phyloP scores from a whole-genome alignment of 768 basidiomycete species.

The Suillus sp. region DNA sequence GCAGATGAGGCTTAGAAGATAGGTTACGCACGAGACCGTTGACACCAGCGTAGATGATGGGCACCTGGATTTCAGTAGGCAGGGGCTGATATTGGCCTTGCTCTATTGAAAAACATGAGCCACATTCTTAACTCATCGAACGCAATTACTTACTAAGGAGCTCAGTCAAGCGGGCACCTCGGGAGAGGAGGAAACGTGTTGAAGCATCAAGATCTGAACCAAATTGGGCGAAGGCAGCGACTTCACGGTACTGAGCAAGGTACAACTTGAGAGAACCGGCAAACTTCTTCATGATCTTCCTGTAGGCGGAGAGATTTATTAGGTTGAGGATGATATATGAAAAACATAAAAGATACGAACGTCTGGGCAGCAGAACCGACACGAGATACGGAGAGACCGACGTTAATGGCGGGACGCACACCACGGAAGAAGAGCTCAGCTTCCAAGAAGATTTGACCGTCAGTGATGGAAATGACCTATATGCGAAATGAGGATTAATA shows the following conservation, averaged over 20 bases:
- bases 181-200: conserved; percentile 95
- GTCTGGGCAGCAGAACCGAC: conserved; percentile 99
- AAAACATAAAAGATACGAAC: conserved; percentile 49
- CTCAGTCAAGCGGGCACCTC: conserved; percentile 98
- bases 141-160: conserved; percentile 67
- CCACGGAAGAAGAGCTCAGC: conserved; percentile 99
- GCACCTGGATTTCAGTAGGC: conserved; percentile 94
- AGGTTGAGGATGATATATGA: not conserved
- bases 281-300: conserved; percentile 99
- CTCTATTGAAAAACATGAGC: conserved; percentile 50
- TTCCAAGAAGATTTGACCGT: conserved; percentile 99
- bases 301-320: conserved; percentile 29
- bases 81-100: conserved; percentile 98
- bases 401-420: conserved; percentile 99
- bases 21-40: conserved; percentile 83
- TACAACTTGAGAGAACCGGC: conserved; percentile 99
- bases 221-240: conserved; percentile 98
- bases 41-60: conserved; percentile 99
- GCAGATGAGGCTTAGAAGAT: not conserved
- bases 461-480: conserved; percentile 99
- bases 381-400: conserved; percentile 99
- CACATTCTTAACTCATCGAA: conserved; percentile 14
- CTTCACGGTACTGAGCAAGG: conserved; percentile 99
- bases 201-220: conserved; percentile 99
- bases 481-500: conserved; percentile 13